Evolutionary conservation across 352 stramenopile genomes (phyloP).

Genomic region (Pythium biforme): DNA sequence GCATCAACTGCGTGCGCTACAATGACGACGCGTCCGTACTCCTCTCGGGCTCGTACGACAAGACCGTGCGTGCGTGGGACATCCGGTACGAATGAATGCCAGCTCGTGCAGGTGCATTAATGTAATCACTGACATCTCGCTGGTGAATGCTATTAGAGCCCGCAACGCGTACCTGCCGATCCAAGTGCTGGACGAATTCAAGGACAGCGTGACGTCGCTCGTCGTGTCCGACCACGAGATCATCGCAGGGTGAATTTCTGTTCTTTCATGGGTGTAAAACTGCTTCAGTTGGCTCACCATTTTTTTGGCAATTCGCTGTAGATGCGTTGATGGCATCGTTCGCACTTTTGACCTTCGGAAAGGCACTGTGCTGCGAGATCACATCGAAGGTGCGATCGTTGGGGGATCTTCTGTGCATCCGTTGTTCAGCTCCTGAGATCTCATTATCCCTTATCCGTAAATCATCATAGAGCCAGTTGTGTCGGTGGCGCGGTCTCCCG

Average conservation of each 20-base stretch:
- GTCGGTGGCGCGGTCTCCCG: constrained; percentile 66
- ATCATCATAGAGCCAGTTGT: constrained; percentile 63
- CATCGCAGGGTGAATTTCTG: constrained; percentile 57
- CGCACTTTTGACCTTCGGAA: constrained; percentile 83
- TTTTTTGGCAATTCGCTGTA: constrained; percentile 16
- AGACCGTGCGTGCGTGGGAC: constrained; percentile 80
- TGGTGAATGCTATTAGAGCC: constrained; percentile 35
- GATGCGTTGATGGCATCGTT: constrained; percentile 82
- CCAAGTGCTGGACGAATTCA: constrained; percentile 86
- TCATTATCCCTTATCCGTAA: not conserved
- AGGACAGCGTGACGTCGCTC: constrained; percentile 87
- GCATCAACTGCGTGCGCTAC: constrained; percentile 83
- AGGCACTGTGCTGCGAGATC: constrained; percentile 61
- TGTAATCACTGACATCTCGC: not conserved
- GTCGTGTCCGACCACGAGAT: constrained; percentile 76
- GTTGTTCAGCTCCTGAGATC: not conserved
- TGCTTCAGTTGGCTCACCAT: too few species aligned
- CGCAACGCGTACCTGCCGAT: constrained; percentile 77
- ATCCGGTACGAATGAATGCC: constrained; percentile 37
- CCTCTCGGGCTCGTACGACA: constrained; percentile 87
- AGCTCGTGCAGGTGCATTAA: too few species aligned
- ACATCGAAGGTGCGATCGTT: constrained; percentile 58
- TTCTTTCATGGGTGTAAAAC: too few species aligned
- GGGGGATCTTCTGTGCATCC: not conserved
- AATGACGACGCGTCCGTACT: constrained; percentile 82